Percentiles rank a stretch among this genome's conserved stretches.
phyloP scores from a whole-genome alignment of 1,284 basidiomycete genomes.

The Phellopilus nigrolimitatus region DNA sequence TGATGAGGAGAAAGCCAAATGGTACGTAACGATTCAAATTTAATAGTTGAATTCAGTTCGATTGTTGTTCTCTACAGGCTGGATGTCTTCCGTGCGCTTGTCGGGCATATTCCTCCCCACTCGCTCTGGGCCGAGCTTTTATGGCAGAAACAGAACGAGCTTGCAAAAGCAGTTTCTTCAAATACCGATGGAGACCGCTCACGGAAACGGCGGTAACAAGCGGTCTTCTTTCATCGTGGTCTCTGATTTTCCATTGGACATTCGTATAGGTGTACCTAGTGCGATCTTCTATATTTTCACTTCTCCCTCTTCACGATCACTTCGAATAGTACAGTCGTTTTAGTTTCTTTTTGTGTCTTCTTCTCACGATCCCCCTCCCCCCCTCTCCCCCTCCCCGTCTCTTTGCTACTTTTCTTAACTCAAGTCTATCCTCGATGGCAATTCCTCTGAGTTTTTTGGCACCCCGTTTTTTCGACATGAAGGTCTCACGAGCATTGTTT shows the following conservation, averaged over 20 bases:
- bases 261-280: neutral
- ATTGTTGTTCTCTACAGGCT: slow-evolving; percentile 49
- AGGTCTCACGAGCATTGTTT: neutral
- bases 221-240: neutral
- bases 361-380: neutral
- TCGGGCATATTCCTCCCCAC: slow-evolving; percentile 84
- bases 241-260: neutral
- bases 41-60: slow-evolving; percentile 8
- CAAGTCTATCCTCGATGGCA: neutral
- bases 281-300: neutral
- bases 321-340: neutral
- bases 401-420: neutral
- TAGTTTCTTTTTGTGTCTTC: neutral
- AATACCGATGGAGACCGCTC: neutral
- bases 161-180: slow-evolving; percentile 9
- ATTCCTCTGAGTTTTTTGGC: neutral
- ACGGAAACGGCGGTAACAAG: neutral
- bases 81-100: slow-evolving; percentile 71
- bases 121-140: slow-evolving; percentile 88
- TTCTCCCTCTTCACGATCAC: neutral
- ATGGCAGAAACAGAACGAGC: slow-evolving; percentile 67
- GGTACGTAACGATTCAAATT: slow-evolving; percentile 48
- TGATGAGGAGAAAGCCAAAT: slow-evolving; percentile 81
- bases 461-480: neutral
- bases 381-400: neutral